phyloP scores from a whole-genome alignment of 805 yeast species.

The Hanseniaspora thailandica region DNA sequence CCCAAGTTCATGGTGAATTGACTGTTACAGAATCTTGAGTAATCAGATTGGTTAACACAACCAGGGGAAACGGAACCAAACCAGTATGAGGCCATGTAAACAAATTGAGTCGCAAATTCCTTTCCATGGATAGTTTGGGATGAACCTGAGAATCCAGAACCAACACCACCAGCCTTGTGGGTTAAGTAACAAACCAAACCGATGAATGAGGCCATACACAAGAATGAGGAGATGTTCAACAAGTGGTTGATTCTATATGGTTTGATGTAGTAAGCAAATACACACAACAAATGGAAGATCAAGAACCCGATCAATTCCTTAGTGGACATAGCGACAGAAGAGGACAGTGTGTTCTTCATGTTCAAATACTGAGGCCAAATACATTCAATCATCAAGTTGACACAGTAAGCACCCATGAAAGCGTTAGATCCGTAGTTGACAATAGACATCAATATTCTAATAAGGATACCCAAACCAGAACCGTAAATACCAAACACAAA shows the following conservation, averaged over 20 bases:
- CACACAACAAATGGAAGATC: slow-evolving; percentile 33
- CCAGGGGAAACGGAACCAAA: slow-evolving; percentile 35
- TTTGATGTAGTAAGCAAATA: slow-evolving; percentile 24
- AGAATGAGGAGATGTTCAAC: slow-evolving; percentile 29
- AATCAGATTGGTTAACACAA: slow-evolving; percentile 33
- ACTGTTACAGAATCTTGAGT: slow-evolving; percentile 32
- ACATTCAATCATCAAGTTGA: slow-evolving; percentile 31
- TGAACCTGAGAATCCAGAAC: slow-evolving; percentile 26
- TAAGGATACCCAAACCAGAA: slow-evolving; percentile 32
- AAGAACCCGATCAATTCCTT: slow-evolving; percentile 32
- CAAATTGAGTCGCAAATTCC: slow-evolving; percentile 34
- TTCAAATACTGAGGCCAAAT: slow-evolving; percentile 32
- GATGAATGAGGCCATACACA: slow-evolving; percentile 33
- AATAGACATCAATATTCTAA: slow-evolving; percentile 35
- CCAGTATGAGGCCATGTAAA: slow-evolving; percentile 34
- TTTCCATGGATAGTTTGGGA: slow-evolving; percentile 28
- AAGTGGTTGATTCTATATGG: slow-evolving; percentile 35
- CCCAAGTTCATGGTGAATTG: slow-evolving; percentile 26
- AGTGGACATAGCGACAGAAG: slow-evolving; percentile 29
- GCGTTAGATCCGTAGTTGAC: slow-evolving; percentile 40
- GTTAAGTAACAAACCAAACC: slow-evolving; percentile 32
- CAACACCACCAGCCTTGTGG: slow-evolving; percentile 29
- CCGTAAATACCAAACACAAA: slow-evolving; percentile 39
- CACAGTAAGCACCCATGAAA: slow-evolving; percentile 36
- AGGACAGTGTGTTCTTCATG: slow-evolving; percentile 27